Conservation (phyloP, 176 grass and related monocot genomes). For the Juncus effusus region DNA sequence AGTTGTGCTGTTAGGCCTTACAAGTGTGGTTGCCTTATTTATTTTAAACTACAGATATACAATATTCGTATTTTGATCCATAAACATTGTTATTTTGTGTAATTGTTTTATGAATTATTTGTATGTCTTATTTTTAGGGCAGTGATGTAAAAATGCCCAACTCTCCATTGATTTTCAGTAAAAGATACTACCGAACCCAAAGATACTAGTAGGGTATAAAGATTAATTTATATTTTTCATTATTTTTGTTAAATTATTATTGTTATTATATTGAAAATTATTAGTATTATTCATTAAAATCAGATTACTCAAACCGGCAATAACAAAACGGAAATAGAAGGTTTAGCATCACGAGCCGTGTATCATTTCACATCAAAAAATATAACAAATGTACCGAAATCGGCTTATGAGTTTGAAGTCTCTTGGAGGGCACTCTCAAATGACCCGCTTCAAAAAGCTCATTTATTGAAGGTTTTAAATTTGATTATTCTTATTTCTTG, state of each 20-base stretch:
- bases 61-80: no score
- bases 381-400: constrained; percentile 60
- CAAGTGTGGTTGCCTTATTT: background rate
- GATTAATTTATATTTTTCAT: background rate
- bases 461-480: constrained; percentile 74
- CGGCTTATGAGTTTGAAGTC: constrained; percentile 95
- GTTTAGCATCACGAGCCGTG: constrained; percentile 76
- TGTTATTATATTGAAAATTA: constrained; percentile 12
- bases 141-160: constrained; percentile 2
- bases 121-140: constrained; percentile 10
- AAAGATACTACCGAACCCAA: constrained; percentile 1
- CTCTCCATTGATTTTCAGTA: constrained; percentile 15
- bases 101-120: constrained; percentile 5
- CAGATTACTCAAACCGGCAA: constrained; percentile 32
- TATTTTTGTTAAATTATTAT: no score
- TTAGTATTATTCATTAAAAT: constrained; percentile 21
- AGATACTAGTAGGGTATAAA: constrained; percentile 22
- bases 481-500: no score
- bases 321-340: constrained; percentile 41
- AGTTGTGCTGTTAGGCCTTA: background rate
- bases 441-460: constrained; percentile 47
- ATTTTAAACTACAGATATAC: constrained; percentile 5
- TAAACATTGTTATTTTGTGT: background rate
- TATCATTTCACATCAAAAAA: constrained; percentile 55
- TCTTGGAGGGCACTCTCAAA: constrained; percentile 89